phyloP scores from a whole-genome alignment of 2,329 filamentous ascomycete genomes.

The Pseudopithomyces maydicus region DNA sequence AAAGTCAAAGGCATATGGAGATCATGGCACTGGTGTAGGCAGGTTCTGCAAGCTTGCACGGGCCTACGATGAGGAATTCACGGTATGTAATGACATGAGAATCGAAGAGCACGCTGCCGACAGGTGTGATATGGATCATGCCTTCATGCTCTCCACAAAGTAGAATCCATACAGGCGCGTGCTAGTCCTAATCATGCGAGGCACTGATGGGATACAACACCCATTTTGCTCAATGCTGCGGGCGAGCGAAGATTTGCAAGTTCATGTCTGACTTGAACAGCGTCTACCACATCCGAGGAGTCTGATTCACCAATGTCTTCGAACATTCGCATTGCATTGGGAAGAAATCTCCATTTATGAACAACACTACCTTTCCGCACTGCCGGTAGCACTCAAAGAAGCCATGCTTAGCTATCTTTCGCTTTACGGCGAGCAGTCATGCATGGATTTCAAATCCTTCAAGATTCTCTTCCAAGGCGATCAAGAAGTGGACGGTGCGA shows the following conservation, averaged over 20 bases:
- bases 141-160: neutral
- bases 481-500: conserved; percentile 33
- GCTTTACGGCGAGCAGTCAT: conserved; percentile 51
- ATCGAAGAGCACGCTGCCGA: neutral
- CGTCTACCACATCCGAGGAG: conserved; percentile 42
- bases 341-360: conserved; percentile 62
- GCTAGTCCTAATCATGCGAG: neutral
- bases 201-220: neutral
- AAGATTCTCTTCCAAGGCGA: conserved; percentile 55
- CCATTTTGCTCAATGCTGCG: neutral
- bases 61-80: conserved; percentile 29
- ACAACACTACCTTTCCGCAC: conserved; percentile 56
- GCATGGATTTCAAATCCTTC: conserved; percentile 51
- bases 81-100: conserved; percentile 23
- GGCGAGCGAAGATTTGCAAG: neutral
- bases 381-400: conserved; percentile 59
- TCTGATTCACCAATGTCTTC: conserved; percentile 58
- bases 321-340: conserved; percentile 62
- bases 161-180: too few relatives aligned
- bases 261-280: conserved; percentile 34
- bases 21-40: conserved; percentile 8
- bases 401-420: conserved; percentile 62
- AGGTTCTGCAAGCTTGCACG: conserved; percentile 33
- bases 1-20: conserved; percentile 23
- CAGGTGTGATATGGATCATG: neutral